Percentiles rank a stretch among this genome's conserved stretches.
phyloP scores from a whole-genome alignment of 495 filamentous ascomycete species.

The Neurospora sp. region DNA sequence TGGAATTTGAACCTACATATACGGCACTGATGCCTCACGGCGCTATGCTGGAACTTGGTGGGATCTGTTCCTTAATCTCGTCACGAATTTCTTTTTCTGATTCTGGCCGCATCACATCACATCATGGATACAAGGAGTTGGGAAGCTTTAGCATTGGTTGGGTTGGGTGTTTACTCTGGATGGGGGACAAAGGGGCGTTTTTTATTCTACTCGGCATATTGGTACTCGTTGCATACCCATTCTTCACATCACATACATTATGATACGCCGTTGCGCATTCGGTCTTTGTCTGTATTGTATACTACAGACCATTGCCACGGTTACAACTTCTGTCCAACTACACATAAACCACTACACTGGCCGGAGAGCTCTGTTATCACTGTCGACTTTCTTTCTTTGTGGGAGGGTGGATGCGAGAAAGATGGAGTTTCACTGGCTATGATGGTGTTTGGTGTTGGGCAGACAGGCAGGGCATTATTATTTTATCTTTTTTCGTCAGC shows the following conservation, averaged over 20 bases:
- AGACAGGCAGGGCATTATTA: neutral
- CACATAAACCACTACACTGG: neutral
- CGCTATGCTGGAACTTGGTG: neutral
- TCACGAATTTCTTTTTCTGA: neutral
- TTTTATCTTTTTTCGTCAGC: neutral
- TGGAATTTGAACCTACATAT: neutral
- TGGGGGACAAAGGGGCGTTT: neutral
- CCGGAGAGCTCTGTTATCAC: neutral
- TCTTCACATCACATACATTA: conserved; percentile 1
- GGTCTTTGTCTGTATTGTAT: neutral
- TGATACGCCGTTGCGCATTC: conserved; percentile 1
- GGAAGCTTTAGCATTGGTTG: neutral
- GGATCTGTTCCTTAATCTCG: neutral
- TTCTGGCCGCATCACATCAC: neutral
- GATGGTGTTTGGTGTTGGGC: neutral
- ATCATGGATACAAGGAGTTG: neutral
- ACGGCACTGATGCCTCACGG: neutral
- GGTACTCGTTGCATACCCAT: neutral
- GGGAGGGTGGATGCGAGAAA: neutral
- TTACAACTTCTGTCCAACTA: neutral
- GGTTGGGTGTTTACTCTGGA: neutral
- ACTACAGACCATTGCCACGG: neutral
- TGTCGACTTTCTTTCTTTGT: neutral
- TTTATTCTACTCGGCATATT: neutral
- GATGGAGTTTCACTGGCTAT: neutral